These are phyloP conservation scores for Metschnikowia henanensis DNA, from an alignment of 805 yeast species.

Conservation along the genomic window DNA sequence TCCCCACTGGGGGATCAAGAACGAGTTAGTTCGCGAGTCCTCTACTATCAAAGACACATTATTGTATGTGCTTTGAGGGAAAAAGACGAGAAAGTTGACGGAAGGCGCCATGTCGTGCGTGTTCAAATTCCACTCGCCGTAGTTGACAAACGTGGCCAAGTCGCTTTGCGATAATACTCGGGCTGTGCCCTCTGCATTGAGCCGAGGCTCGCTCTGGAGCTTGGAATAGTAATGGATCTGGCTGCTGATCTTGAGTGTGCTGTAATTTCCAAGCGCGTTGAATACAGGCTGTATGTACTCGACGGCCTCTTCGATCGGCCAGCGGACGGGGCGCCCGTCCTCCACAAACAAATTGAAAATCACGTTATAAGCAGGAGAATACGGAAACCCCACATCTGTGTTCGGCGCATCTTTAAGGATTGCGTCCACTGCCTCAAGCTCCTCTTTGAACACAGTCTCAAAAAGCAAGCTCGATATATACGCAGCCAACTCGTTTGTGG, in stretches of 20 bases:
- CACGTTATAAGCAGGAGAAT: slow-evolving; percentile 69
- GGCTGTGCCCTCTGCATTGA: slow-evolving; percentile 24
- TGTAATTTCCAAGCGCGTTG: slow-evolving; percentile 48
- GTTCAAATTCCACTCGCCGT: slow-evolving; percentile 77
- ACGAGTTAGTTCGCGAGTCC: slow-evolving; percentile 53
- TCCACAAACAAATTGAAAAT: slow-evolving; percentile 75
- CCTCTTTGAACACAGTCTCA: slow-evolving; percentile 40
- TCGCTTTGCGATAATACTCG: slow-evolving; percentile 48
- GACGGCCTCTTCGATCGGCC: slow-evolving; percentile 69
- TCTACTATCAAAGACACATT: slow-evolving; percentile 51
- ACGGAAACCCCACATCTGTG: slow-evolving; percentile 45
- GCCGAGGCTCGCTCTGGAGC: slow-evolving; percentile 28
- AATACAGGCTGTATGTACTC: slow-evolving; percentile 58
- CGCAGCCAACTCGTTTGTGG: slow-evolving; percentile 33
- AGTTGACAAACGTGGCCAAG: slow-evolving; percentile 75
- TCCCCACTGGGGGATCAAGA: slow-evolving; percentile 88
- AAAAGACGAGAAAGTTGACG: slow-evolving; percentile 67
- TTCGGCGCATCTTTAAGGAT: background rate
- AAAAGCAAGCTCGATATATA: slow-evolving; percentile 37
- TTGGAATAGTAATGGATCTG: slow-evolving; percentile 72
- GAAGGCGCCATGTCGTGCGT: slow-evolving; percentile 62
- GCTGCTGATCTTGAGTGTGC: slow-evolving; percentile 75
- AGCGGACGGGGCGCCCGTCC: slow-evolving; percentile 60
- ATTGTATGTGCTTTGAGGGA: slow-evolving; percentile 49
- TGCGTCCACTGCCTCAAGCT: slow-evolving; percentile 23